Base-by-base conservation (phyloP, 2,329 filamentous ascomycete species). In the Diplodia sapinea region DNA sequence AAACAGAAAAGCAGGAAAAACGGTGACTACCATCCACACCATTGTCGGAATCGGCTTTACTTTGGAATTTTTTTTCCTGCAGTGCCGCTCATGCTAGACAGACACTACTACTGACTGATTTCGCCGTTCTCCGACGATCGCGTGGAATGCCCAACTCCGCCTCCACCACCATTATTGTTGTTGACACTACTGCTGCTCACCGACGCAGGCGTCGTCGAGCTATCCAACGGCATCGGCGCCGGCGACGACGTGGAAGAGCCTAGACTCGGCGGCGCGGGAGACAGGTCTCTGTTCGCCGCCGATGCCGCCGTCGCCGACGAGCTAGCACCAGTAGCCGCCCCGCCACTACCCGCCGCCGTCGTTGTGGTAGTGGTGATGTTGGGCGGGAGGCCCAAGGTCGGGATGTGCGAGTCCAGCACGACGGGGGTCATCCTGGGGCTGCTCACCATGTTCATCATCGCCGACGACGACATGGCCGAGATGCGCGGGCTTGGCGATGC, bases 361-460 rank as follows among this genome's bases (percentile, higher is more conserved):
- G 40, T 33, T 8, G 31, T 7, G 8, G 31, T 7, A 33, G 31
- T 33, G 31, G 17, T 47, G 15, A 12, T 26, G 43, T 47, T 47
- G 7, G 80, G 80, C 17, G 81, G 81, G 38, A 83, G 69, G 13
- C 77, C 76, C 68, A 83, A 72, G 6, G 73, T 79, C 9, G 81
- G 81, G 23, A 83, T 80, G 69, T 81, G 79, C 38, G 75, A 72
- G 33, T 79, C 71, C 5, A 75, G 70, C 9, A 78, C 43, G 43
- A 47, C 74, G 0, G 77, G 76, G 7, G 72, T 50, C 31, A 59
- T 38, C 40, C 52, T 36, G 4, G 64, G 64, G 31, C 64, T 66
- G 38, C 50, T 66, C n/a, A 69, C 56, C 38, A 69, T 74, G n/a
- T 38, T 38, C 36, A 38, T 11, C 43, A 47, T n/a, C 7, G 43